These are phyloP conservation scores for Blastomyces silverae DNA, from an alignment of 2,329 filamentous ascomycete species.

Conservation along the genomic window DNA sequence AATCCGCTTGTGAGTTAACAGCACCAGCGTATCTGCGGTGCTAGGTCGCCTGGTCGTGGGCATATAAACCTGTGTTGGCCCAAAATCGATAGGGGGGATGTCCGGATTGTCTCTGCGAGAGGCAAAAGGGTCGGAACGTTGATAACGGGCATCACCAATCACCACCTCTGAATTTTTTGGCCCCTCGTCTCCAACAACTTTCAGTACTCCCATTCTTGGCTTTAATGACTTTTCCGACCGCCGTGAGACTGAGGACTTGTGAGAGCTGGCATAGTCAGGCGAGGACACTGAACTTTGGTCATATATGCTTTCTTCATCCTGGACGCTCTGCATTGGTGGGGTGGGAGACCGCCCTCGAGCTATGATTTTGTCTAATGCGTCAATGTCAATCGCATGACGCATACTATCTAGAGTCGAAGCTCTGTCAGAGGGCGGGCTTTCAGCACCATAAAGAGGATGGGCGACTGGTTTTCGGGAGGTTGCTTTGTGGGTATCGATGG, in stretches of 20 bases:
- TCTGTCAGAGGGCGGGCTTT: conserved; percentile 26
- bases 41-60: conserved; percentile 50
- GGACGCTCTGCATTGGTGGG: conserved; percentile 9
- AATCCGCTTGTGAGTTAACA: conserved; percentile 29
- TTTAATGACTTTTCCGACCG: conserved; percentile 42
- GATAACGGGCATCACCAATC: conserved; percentile 44
- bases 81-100: conserved; percentile 76
- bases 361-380: conserved; percentile 47
- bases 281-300: conserved; percentile 58
- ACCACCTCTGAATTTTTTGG: conserved; percentile 41
- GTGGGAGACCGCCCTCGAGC: conserved; percentile 21
- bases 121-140: conserved; percentile 30
- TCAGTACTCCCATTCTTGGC: conserved; percentile 71
- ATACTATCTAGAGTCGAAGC: conserved; percentile 40
- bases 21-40: conserved; percentile 49
- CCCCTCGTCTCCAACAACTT: conserved; percentile 59
- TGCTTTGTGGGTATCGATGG: conserved; percentile 13
- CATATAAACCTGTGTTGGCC: conserved; percentile 67
- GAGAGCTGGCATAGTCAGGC: conserved; percentile 72
- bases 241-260: conserved; percentile 46
- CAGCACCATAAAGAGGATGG: conserved; percentile 14
- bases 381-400: conserved; percentile 42
- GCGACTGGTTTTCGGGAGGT: conserved; percentile 48
- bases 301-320: conserved; percentile 45
- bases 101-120: conserved; percentile 39